Percentiles rank a stretch among this genome's conserved stretches.
Conservation (phyloP, 192 early-diverging fungal genomes). For the Rhizophlyctis rosea region DNA sequence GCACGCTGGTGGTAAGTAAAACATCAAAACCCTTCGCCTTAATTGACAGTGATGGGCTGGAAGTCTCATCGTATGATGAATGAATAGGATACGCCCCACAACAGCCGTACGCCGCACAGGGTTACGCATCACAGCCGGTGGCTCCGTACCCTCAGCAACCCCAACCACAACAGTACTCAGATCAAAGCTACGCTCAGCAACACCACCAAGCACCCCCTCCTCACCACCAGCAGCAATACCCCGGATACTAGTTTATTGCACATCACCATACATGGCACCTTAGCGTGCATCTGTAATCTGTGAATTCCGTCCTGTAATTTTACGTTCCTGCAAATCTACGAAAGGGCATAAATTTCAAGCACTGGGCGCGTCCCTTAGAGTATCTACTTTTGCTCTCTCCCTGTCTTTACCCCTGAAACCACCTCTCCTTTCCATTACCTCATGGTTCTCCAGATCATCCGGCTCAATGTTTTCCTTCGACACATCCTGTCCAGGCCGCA, state of each 20-base stretch:
- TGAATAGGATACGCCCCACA: too few species aligned
- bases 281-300: not conserved
- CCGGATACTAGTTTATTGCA: not conserved
- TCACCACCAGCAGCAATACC: not conserved
- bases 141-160: not conserved
- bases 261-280: too few species aligned
- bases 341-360: too few species aligned
- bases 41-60: too few species aligned
- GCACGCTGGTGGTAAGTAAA: too few species aligned
- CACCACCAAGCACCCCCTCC: not conserved
- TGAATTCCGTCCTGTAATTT: not conserved
- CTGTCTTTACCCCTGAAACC: constrained; percentile 5
- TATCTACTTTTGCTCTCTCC: constrained; percentile 13
- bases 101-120: too few species aligned
- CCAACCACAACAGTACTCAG: not conserved
- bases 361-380: not conserved
- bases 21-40: too few species aligned
- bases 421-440: constrained; percentile 1
- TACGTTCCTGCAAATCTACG: not conserved
- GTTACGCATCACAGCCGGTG: too few species aligned
- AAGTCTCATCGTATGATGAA: too few species aligned
- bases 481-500: constrained; percentile 19
- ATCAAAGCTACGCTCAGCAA: not conserved
- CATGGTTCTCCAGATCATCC: not conserved
- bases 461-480: constrained; percentile 13